Evolutionary conservation across 495 filamentous ascomycete species (phyloP).

Genomic region (Eremomyces bilateralis): DNA sequence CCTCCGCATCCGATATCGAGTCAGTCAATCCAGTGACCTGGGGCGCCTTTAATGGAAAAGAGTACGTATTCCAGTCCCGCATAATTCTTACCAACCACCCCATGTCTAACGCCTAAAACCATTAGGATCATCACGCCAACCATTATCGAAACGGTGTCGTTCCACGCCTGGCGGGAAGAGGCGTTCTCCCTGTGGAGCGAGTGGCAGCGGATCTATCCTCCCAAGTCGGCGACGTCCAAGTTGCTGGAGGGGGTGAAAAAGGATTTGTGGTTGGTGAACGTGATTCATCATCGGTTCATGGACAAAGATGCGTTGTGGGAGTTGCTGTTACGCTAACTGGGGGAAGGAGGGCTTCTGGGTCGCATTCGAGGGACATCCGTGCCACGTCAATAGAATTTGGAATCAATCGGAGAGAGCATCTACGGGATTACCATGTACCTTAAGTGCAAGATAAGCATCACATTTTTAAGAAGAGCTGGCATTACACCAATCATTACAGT

Average conservation of each 20-base stretch:
- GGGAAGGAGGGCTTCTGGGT: too few relatives aligned
- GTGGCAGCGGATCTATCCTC: constrained; percentile 69
- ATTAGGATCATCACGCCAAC: constrained; percentile 67
- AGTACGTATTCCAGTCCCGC: constrained; percentile 18
- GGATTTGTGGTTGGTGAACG: constrained; percentile 71
- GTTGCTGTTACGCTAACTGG: too few relatives aligned
- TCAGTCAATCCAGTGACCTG: constrained; percentile 88
- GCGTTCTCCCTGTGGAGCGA: constrained; percentile 89
- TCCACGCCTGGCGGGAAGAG: constrained; percentile 88
- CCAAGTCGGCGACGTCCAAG: constrained; percentile 39
- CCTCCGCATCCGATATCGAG: constrained; percentile 42
- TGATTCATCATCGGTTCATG: constrained; percentile 70
- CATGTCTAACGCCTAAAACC: constrained; percentile 3
- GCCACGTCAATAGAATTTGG: too few relatives aligned
- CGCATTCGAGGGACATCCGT: too few relatives aligned
- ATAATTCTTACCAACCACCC: background rate
- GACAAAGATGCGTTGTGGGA: constrained; percentile 44
- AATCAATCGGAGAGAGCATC: too few relatives aligned
- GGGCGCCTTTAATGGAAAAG: constrained; percentile 89
- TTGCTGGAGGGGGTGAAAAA: constrained; percentile 42
- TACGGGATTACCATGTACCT: too few relatives aligned
- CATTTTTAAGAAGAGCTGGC: too few relatives aligned
- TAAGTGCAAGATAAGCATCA: too few relatives aligned
- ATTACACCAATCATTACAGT: too few relatives aligned
- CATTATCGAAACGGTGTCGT: constrained; percentile 92